A percentile compares a stretch with the other conserved stretches of the same genome.
phyloP scores from a whole-genome alignment of 345 rosid genomes.

The Brassica cretica region DNA sequence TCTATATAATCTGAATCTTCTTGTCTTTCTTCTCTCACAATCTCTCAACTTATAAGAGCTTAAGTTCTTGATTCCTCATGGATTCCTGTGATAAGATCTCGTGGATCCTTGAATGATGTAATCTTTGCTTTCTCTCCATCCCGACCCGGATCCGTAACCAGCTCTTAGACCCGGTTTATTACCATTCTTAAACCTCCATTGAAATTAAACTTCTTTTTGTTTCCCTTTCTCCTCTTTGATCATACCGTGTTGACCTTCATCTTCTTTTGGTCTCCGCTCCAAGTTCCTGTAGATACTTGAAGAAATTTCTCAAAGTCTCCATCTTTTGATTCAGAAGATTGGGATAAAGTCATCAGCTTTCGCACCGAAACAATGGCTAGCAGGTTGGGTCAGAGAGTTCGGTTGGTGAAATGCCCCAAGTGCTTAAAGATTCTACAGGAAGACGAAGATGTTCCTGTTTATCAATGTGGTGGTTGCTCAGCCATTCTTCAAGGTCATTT shows the following conservation, averaged over 20 bases:
- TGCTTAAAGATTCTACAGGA: slow-evolving; percentile 63
- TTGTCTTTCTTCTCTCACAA: slow-evolving; percentile 23
- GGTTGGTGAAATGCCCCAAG: slow-evolving; percentile 73
- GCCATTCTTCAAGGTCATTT: slow-evolving; percentile 63
- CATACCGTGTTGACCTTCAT: slow-evolving; percentile 35
- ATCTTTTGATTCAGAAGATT: slow-evolving; percentile 20
- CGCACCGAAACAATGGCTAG: slow-evolving; percentile 46
- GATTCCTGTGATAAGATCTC: neutral
- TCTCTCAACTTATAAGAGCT: slow-evolving; percentile 24
- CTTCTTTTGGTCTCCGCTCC: slow-evolving; percentile 10
- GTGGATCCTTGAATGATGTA: slow-evolving; percentile 19
- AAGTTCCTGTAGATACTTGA: neutral
- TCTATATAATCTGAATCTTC: slow-evolving; percentile 15
- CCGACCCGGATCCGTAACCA: slow-evolving; percentile 31
- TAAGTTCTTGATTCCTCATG: slow-evolving; percentile 4
- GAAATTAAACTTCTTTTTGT: neutral
- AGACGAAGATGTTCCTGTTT: slow-evolving; percentile 53
- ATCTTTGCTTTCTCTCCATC: slow-evolving; percentile 24
- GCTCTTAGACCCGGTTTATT: slow-evolving; percentile 10
- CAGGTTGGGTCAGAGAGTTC: slow-evolving; percentile 40
- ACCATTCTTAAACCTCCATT: neutral
- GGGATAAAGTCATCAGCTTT: slow-evolving; percentile 1
- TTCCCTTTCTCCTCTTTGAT: neutral
- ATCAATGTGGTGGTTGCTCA: slow-evolving; percentile 70
- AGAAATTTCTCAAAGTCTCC: slow-evolving; percentile 22